A percentile compares a stretch with the other conserved stretches of the same genome.
Evolutionary conservation across 2,329 filamentous ascomycete species (phyloP).

Genomic region (Orbilia oligospora): DNA sequence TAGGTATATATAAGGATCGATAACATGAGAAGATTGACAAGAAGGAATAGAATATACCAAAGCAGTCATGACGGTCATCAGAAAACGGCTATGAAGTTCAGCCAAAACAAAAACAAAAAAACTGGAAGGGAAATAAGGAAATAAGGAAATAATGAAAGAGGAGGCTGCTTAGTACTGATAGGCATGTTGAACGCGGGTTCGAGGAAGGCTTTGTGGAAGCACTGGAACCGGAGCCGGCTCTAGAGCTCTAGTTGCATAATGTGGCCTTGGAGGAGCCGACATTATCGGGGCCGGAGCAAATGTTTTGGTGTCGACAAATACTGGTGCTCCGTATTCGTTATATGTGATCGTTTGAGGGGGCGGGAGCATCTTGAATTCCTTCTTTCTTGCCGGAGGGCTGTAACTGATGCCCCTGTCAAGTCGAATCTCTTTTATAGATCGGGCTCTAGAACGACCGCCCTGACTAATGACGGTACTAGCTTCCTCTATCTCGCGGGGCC

Average conservation of each 20-base stretch:
- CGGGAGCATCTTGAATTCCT: constrained; percentile 44
- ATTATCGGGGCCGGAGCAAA: constrained; percentile 51
- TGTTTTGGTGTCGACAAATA: constrained; percentile 47
- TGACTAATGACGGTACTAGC: constrained; percentile 33
- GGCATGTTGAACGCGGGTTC: constrained; percentile 12
- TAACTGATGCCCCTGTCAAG: constrained; percentile 22
- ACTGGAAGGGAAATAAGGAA: background rate
- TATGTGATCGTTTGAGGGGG: constrained; percentile 47
- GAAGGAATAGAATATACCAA: background rate
- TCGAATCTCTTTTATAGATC: constrained; percentile 40
- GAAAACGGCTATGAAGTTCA: too few relatives aligned
- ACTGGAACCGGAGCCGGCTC: constrained; percentile 45
- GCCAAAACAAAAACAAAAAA: too few relatives aligned
- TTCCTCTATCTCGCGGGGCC: constrained; percentile 50
- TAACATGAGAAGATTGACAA: background rate
- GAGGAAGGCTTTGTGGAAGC: constrained; percentile 32
- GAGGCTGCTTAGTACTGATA: constrained; percentile 30
- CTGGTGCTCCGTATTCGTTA: constrained; percentile 51
- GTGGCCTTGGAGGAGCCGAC: constrained; percentile 35
- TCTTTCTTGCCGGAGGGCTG: constrained; percentile 26
- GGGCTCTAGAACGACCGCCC: constrained; percentile 25
- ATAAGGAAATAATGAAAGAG: background rate
- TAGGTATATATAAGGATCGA: too few relatives aligned
- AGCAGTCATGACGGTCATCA: background rate
- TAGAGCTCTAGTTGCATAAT: constrained; percentile 23